Conservation (phyloP, 345 rosid species). For the Salix brachista region DNA sequence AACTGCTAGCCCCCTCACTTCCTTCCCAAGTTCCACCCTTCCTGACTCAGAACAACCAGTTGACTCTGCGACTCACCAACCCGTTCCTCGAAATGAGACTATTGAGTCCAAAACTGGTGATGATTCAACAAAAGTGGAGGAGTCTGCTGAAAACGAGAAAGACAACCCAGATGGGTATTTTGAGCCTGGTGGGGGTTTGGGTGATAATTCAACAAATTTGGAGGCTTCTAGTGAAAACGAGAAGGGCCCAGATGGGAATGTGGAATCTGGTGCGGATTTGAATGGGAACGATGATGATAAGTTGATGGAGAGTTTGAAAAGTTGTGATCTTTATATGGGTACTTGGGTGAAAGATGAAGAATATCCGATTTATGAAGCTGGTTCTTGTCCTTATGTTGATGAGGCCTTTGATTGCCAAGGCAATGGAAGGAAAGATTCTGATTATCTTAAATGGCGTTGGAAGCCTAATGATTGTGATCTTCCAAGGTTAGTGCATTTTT, state of each 20-base stretch:
- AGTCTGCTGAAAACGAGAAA: not conserved
- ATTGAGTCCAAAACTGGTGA: not conserved
- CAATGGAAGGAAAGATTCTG: conserved; percentile 72
- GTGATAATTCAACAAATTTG: not conserved
- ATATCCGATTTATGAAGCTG: conserved; percentile 68
- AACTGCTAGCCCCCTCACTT: conserved; percentile 15
- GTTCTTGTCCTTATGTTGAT: conserved; percentile 88
- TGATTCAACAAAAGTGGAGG: not conserved
- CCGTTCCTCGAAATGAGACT: not conserved
- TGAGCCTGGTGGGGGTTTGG: not conserved
- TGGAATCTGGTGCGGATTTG: conserved; percentile 1
- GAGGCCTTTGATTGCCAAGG: conserved; percentile 82
- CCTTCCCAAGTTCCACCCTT: conserved; percentile 12
- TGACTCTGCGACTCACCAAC: not conserved
- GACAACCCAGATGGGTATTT: not conserved
- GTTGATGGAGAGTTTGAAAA: conserved; percentile 26
- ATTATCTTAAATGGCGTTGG: conserved; percentile 81
- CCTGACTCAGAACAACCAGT: conserved; percentile 1
- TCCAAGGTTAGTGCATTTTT: conserved; percentile 54
- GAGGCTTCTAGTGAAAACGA: not conserved
- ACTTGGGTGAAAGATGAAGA: conserved; percentile 66
- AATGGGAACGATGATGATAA: not conserved
- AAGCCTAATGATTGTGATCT: conserved; percentile 89
- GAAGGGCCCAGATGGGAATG: not conserved
- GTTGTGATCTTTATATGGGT: conserved; percentile 72